Evolutionary conservation across 164 flowering plant genomes (phyloP), one percentile per base, ranked within the genome.

Genomic region (Cinnamomum micranthum): DNA sequence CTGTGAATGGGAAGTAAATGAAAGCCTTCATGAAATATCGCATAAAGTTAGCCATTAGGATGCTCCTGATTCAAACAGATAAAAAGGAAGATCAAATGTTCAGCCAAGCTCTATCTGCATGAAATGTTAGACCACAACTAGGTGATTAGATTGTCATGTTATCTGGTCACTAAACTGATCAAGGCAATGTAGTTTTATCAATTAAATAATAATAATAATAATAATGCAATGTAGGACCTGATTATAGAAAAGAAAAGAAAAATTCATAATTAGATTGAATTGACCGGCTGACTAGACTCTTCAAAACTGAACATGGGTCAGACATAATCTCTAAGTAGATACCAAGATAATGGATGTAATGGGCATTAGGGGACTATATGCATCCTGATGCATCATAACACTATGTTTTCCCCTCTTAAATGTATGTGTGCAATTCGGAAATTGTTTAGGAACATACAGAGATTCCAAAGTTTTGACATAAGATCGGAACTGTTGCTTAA

Each of bases 1-100:
- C 87, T 85, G 55, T 35, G 68, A 72, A 50, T 22, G 14, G 11
- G 52, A 65, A 52, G 58, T 64, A 19, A 47, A 33, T 14, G 33
- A 10, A 17, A 31, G 17, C 17, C 27, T 25, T 22, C 33, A 31
- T 5, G 2, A 28, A 31, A 67, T 31, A 31, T 20, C 9, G 4
- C 69, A 67, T 5, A 4, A 12, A 67, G 47, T 14, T 28, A 17
- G n/a, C 14, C 11, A 2, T 15, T 15, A 14, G 19, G n/a, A 67
- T 15, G n/a, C 15, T 31, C 15, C 33, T 27, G 50, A 27, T 13
- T 27, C 25, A 25, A 27, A 25, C 47, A 25, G 14, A 1, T 20
- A 13, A 66, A 25, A 28, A 14, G 12, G 19, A 66, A 66, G 7
- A 9, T 6, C 19, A 59, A 59, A 59, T 59, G 63, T 59, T 20